A percentile compares a stretch with the other conserved stretches of the same genome.
Evolutionary conservation across 345 rosid species (phyloP).

Genomic region (Linum lewisii): DNA sequence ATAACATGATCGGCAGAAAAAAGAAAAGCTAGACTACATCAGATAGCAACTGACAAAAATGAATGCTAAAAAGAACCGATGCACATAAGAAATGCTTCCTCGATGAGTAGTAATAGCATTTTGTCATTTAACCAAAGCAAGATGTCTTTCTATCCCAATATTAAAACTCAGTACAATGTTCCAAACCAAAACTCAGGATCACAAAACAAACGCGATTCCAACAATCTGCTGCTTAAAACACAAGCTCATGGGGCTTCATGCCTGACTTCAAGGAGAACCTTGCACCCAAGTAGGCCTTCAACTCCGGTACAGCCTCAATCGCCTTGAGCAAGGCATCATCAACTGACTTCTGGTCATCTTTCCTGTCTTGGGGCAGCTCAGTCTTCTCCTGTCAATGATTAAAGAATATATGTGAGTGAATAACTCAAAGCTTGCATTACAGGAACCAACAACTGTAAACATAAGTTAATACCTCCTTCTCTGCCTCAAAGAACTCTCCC

Average conservation of each 20-base stretch:
- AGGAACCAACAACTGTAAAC: neutral
- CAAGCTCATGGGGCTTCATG: conserved; percentile 82
- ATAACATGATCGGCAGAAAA: no score
- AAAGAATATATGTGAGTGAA: no score
- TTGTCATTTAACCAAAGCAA: neutral
- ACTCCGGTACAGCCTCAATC: conserved; percentile 60
- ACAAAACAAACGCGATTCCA: neutral
- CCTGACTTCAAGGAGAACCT: conserved; percentile 74
- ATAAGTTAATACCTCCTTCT: neutral
- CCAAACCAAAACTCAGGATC: neutral
- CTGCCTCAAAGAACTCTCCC: neutral
- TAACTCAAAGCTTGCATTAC: no score
- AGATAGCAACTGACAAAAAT: no score
- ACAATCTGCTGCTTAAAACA: conserved; percentile 34
- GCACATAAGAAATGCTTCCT: no score
- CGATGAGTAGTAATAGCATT: no score
- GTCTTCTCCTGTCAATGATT: conserved; percentile 47
- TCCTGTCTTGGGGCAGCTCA: conserved; percentile 57
- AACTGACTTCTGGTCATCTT: conserved; percentile 71
- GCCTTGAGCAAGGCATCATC: conserved; percentile 51
- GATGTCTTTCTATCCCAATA: neutral
- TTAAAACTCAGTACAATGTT: neutral
- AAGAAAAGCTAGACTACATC: no score
- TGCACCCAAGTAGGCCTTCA: conserved; percentile 72
- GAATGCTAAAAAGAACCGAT: no score